A percentile compares a stretch with the other conserved stretches of the same genome.
Conservation (phyloP, 192 early-diverging fungal species). For the Rhizoclosmatium globosum region DNA sequence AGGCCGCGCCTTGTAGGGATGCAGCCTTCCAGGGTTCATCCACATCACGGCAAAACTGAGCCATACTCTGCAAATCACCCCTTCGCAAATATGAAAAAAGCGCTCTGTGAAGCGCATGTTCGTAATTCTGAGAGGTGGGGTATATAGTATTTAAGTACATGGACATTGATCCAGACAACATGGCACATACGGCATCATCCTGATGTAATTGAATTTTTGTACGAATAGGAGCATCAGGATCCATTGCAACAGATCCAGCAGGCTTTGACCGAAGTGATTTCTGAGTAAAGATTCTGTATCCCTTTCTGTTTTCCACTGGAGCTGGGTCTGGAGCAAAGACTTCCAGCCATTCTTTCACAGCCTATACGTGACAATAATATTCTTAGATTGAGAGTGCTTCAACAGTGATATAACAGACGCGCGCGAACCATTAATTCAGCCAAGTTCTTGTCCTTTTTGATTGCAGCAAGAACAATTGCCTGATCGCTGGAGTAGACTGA, state of each 20-base stretch:
- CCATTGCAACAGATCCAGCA: constrained; percentile 41
- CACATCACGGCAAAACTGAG: constrained; percentile 74
- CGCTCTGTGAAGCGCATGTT: constrained; percentile 66
- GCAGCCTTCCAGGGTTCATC: constrained; percentile 87
- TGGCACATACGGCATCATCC: constrained; percentile 45
- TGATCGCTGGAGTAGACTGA: constrained; percentile 28
- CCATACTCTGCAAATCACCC: constrained; percentile 69
- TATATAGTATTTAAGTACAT: no score
- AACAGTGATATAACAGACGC: no score
- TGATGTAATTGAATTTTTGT: constrained; percentile 33
- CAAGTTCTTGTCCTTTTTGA: not conserved
- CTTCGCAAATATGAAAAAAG: constrained; percentile 82
- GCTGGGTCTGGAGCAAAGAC: constrained; percentile 42
- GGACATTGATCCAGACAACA: not conserved
- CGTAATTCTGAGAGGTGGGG: constrained; percentile 48
- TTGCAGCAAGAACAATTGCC: not conserved
- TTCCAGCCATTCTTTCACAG: constrained; percentile 57
- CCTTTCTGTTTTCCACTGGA: constrained; percentile 42
- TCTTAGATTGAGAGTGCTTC: not conserved
- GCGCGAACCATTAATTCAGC: not conserved
- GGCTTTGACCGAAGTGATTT: not conserved
- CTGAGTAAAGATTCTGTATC: constrained; percentile 46
- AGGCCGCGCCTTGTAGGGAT: constrained; percentile 70
- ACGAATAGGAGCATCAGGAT: constrained; percentile 55
- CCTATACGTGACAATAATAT: constrained; percentile 26